Conservation (phyloP, 1,284 basidiomycete genomes). For the Trichosporon faecale region DNA sequence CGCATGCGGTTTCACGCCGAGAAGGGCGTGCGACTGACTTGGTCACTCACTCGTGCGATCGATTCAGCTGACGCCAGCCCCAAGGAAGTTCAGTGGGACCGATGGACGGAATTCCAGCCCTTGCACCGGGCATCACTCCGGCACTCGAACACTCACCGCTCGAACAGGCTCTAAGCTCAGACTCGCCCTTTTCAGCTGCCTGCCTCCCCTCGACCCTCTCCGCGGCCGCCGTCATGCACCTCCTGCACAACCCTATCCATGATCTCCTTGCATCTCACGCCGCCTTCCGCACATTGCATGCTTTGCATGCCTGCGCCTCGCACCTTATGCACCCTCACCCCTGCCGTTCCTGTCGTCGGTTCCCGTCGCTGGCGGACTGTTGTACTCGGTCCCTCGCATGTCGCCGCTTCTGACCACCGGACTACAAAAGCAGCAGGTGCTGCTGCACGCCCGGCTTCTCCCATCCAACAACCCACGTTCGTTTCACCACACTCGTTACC, state of each 20-base stretch:
- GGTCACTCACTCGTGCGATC: slow-evolving; percentile 3
- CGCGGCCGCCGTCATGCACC: background rate
- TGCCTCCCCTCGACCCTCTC: background rate
- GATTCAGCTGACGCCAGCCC: background rate
- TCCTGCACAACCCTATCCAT: background rate
- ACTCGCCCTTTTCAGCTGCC: background rate
- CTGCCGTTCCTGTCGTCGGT: background rate
- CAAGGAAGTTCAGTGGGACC: background rate
- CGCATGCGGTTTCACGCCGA: background rate
- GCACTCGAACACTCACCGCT: background rate
- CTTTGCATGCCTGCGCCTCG: background rate
- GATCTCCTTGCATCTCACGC: background rate
- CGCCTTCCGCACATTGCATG: background rate
- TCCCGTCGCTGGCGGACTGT: background rate
- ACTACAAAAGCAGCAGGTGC: background rate
- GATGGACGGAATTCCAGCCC: background rate
- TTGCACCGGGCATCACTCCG: background rate
- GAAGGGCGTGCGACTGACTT: background rate
- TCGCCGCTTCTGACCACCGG: background rate
- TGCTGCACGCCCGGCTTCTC: background rate
- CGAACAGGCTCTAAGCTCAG: slow-evolving; percentile 1
- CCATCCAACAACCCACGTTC: background rate
- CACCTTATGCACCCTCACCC: background rate
- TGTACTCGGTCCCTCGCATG: background rate
- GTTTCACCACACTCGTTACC: background rate